Percentiles rank a stretch among this genome's conserved stretches.
phyloP scores from a whole-genome alignment of 306 rosid species.

The Dalbergia oliveri region DNA sequence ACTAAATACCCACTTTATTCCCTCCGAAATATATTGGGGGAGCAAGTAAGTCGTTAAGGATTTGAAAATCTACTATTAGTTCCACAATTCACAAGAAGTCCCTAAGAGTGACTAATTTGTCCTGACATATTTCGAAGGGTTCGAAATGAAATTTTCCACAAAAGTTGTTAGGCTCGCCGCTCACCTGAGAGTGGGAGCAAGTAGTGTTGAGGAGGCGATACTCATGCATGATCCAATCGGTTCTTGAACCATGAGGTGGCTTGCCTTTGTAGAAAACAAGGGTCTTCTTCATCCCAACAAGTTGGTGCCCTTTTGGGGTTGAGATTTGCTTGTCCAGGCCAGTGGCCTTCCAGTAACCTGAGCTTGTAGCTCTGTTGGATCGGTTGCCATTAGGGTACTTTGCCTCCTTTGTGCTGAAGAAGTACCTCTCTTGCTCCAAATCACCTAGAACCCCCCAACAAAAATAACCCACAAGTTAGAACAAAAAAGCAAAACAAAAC shows the following conservation, averaged over 20 bases:
- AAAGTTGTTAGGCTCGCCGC: neutral
- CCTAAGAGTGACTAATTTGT: too few species aligned
- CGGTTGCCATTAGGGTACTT: conserved; percentile 94
- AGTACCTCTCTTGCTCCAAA: conserved; percentile 86
- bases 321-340: conserved; percentile 86
- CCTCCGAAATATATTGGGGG: too few species aligned
- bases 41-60: too few species aligned
- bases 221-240: conserved; percentile 99
- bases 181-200: conserved; percentile 48
- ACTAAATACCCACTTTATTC: too few species aligned
- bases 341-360: conserved; percentile 99
- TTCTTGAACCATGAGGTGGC: conserved; percentile 88
- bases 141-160: too few species aligned
- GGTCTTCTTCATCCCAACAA: conserved; percentile 92
- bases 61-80: too few species aligned
- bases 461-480: too few species aligned
- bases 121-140: too few species aligned
- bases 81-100: too few species aligned
- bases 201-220: conserved; percentile 68
- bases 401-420: conserved; percentile 91
- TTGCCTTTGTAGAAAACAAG: conserved; percentile 92
- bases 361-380: conserved; percentile 87
- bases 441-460: conserved; percentile 57
- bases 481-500: too few species aligned
- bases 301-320: conserved; percentile 55